phyloP scores from a whole-genome alignment of 2,329 filamentous ascomycete species.

The Ascosphaera aggregata region DNA sequence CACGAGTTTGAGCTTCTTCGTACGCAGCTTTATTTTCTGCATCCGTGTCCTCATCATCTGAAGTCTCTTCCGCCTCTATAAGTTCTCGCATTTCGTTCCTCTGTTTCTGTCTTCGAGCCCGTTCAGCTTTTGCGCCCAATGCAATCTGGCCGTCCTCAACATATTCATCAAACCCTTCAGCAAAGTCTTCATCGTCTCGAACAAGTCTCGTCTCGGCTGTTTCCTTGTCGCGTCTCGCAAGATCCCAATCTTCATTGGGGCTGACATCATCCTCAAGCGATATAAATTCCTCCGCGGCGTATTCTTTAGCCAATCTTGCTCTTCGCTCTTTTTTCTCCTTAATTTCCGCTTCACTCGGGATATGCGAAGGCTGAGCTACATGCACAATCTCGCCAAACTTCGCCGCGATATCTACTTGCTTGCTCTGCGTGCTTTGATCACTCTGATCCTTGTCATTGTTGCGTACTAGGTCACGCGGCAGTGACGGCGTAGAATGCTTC shows the following conservation, averaged over 20 bases:
- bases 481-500: not conserved
- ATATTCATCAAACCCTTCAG: slow-evolving; percentile 82
- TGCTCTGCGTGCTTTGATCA: slow-evolving; percentile 1
- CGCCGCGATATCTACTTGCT: slow-evolving; percentile 20
- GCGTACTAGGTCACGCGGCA: no score
- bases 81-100: slow-evolving; percentile 61
- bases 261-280: slow-evolving; percentile 16
- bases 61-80: slow-evolving; percentile 52
- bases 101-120: slow-evolving; percentile 39
- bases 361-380: slow-evolving; percentile 19
- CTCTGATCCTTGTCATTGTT: not conserved
- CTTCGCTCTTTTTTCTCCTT: slow-evolving; percentile 75
- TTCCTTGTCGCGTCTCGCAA: slow-evolving; percentile 30
- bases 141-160: slow-evolving; percentile 65
- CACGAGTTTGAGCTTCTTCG: slow-evolving; percentile 63
- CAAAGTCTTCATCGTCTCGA: slow-evolving; percentile 72
- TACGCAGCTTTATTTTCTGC: slow-evolving; percentile 50
- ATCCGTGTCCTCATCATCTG: slow-evolving; percentile 40
- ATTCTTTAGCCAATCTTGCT: slow-evolving; percentile 50
- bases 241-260: slow-evolving; percentile 22
- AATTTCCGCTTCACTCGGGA: slow-evolving; percentile 69
- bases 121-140: slow-evolving; percentile 56
- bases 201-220: slow-evolving; percentile 52
- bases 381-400: slow-evolving; percentile 24
- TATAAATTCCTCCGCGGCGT: slow-evolving; percentile 22